Base-by-base conservation (phyloP, 306 rosid species). In the Sicyos edulis region DNA sequence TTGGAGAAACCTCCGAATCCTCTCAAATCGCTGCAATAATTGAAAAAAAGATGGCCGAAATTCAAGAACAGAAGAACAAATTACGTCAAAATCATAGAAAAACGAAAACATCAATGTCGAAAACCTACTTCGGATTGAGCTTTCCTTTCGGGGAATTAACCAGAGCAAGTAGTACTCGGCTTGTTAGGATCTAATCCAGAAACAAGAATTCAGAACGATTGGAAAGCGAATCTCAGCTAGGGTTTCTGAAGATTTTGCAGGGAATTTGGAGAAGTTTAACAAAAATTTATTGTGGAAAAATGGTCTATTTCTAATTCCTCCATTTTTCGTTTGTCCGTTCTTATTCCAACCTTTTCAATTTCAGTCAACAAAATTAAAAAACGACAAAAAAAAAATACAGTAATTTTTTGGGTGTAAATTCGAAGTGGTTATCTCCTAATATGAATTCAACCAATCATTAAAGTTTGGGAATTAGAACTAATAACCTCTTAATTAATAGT, bases 191-290 rank as follows among this genome's bases (percentile, higher is more conserved):
- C 44, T 21, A 68, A 66, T 49, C 73, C 56, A 49, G 4, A 47
- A 49, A 22, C 32, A 22, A 49, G 8, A 3, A 52, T 71, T 71
- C 74, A 71, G 12, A 52, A 42, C 15, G 21, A 53, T 50, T 15
- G 75, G 63, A 54, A 19, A 32, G 75, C 63, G 17, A 34, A 54
- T 6, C n/a, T 34, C 19, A 69, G 32, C 64, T 71, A 55, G 75
- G 75, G 75, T 71, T 71, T 71, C 32, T 34, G 37, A 71, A 54
- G 21, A 54, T 53, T 53, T 53, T 37, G 51, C 34, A 34, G 65
- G 37, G 65, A 54, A 71, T 20, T 34, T 71, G 64, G 1, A 71
- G 29, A 53, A 54, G 13, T 20, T 29, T 10, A n/a, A 16, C 63
- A 15, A 55, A 10, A 19, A 68, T 49, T 45, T 69, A 22, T 69